phyloP scores from a whole-genome alignment of 2,329 filamentous ascomycete genomes.

The Pyrenophora tritici-repentis region DNA sequence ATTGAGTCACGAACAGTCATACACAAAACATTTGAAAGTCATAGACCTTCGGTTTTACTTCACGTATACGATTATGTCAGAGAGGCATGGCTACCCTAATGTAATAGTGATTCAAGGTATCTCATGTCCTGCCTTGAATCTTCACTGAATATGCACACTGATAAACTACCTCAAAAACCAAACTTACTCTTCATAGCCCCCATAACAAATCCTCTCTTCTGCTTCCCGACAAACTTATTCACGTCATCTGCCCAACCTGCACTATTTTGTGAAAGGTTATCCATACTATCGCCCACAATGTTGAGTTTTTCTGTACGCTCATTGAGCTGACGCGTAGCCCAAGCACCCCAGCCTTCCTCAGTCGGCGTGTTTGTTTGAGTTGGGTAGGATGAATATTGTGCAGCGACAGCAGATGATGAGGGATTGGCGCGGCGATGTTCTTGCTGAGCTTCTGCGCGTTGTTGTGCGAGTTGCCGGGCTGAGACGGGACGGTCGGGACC shows the following conservation, averaged over 20 bases:
- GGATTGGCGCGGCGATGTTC: slow-evolving; percentile 45
- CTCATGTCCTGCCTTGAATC: background rate
- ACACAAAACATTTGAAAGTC: too few species aligned
- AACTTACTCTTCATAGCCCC: slow-evolving; percentile 56
- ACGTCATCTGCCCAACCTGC: slow-evolving; percentile 86
- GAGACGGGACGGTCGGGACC: slow-evolving; percentile 86
- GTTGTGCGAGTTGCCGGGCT: slow-evolving; percentile 83
- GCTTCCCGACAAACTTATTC: slow-evolving; percentile 80
- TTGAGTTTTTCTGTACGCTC: slow-evolving; percentile 88
- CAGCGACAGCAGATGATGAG: slow-evolving; percentile 40
- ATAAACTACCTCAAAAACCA: slow-evolving; percentile 21
- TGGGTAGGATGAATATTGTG: slow-evolving; percentile 25
- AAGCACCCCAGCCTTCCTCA: slow-evolving; percentile 69
- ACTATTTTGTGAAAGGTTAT: slow-evolving; percentile 78
- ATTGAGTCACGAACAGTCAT: too few species aligned
- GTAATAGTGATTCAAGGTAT: too few species aligned
- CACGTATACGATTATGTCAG: too few species aligned
- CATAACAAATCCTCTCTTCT: slow-evolving; percentile 83
- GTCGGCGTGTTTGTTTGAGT: slow-evolving; percentile 15
- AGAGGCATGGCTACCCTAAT: too few species aligned
- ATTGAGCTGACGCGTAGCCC: slow-evolving; percentile 83
- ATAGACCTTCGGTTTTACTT: too few species aligned
- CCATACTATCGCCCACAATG: slow-evolving; percentile 82
- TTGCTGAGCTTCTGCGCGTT: slow-evolving; percentile 73
- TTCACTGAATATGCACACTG: background rate